These are phyloP conservation scores for Trichoderma harzianum DNA, from an alignment of 2,329 filamentous ascomycete genomes.

Conservation along the genomic window DNA sequence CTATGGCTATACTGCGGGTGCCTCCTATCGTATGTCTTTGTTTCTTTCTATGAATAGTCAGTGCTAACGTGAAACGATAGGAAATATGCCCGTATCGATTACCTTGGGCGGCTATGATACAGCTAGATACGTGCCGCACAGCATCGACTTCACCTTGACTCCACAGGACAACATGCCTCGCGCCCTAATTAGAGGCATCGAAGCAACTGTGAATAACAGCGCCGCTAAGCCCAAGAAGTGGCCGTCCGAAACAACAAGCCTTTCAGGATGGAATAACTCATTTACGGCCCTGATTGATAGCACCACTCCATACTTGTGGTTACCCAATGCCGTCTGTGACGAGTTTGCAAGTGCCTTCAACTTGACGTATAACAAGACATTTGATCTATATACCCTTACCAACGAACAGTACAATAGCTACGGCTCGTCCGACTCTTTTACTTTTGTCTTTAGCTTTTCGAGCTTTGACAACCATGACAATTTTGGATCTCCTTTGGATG, in stretches of 20 bases:
- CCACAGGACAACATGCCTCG: conserved; percentile 54
- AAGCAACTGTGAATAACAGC: conserved; percentile 35
- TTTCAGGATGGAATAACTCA: conserved; percentile 46
- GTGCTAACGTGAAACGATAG: conserved; percentile 24
- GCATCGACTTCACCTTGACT: conserved; percentile 56
- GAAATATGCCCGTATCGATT: conserved; percentile 50
- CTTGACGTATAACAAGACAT: conserved; percentile 60
- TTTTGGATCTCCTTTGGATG: conserved; percentile 47
- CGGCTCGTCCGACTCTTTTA: conserved; percentile 42
- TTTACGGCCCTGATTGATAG: conserved; percentile 59
- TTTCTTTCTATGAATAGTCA: not conserved
- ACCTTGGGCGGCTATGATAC: conserved; percentile 69
- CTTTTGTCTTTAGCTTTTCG: conserved; percentile 56
- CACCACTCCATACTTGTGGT: conserved; percentile 61
- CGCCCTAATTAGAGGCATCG: conserved; percentile 58
- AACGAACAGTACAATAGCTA: conserved; percentile 52
- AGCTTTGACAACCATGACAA: conserved; percentile 53
- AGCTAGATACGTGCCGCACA: conserved; percentile 58
- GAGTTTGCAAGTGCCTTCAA: conserved; percentile 62
- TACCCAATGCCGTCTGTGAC: conserved; percentile 58
- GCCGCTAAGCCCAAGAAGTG: conserved; percentile 34
- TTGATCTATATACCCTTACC: conserved; percentile 62
- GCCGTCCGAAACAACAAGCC: conserved; percentile 35
- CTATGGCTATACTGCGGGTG: conserved; percentile 73
- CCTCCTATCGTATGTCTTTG: conserved; percentile 59